These are phyloP conservation scores for Apiospora saccharicola DNA, from an alignment of 2,329 filamentous ascomycete species.

Conservation along the genomic window DNA sequence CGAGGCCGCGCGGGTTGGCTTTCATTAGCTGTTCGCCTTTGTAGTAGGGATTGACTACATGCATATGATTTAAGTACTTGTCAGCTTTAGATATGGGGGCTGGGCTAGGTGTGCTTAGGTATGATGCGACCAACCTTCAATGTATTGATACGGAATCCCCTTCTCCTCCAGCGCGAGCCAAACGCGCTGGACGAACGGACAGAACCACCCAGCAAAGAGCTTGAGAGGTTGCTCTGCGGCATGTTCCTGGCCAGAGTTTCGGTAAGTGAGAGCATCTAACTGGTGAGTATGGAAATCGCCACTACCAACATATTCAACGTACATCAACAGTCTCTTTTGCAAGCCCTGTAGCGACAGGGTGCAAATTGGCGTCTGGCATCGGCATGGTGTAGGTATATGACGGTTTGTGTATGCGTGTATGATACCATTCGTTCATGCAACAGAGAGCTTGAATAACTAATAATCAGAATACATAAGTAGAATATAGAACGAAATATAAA, in stretches of 20 bases:
- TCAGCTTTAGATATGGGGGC: neutral
- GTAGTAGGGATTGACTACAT: constrained; percentile 62
- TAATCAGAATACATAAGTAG: neutral
- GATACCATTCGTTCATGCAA: neutral
- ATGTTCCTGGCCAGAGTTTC: constrained; percentile 34
- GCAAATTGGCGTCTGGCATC: constrained; percentile 37
- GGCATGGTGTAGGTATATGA: constrained; percentile 33
- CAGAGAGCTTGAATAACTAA: neutral
- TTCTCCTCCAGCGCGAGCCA: constrained; percentile 68
- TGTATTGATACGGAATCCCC: constrained; percentile 64
- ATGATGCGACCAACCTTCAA: constrained; percentile 44
- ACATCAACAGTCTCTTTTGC: constrained; percentile 39
- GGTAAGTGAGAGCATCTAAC: neutral
- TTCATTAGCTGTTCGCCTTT: constrained; percentile 60
- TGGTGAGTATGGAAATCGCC: neutral
- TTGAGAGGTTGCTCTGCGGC: constrained; percentile 34
- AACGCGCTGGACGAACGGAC: constrained; percentile 56
- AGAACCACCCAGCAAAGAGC: constrained; percentile 35
- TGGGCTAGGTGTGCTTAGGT: too few species aligned
- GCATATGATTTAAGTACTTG: neutral
- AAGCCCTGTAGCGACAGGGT: constrained; percentile 38
- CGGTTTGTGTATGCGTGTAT: constrained; percentile 12
- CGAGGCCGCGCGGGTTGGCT: constrained; percentile 65
- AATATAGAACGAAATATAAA: neutral
- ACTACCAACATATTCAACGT: neutral